Percentiles rank a stretch among this genome's conserved stretches.
Evolutionary conservation across 2,329 filamentous ascomycete species (phyloP).

Genomic region (Cercospora zeae-maydis): DNA sequence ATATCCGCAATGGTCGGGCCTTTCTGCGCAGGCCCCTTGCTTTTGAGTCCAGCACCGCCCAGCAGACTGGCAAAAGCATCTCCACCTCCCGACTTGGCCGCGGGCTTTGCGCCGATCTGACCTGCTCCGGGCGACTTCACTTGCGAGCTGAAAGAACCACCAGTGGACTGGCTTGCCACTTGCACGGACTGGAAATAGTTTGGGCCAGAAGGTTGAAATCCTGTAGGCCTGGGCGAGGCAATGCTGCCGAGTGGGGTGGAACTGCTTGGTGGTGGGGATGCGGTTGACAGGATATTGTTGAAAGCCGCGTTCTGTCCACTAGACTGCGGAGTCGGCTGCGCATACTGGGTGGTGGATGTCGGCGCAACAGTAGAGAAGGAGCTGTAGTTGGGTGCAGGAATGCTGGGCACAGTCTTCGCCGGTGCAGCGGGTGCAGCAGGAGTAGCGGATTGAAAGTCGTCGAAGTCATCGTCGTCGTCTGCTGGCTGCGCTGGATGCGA

Average conservation of each 20-base stretch:
- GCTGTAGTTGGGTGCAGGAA: constrained; percentile 38
- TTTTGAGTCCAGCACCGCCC: constrained; percentile 55
- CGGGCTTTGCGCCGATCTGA: constrained; percentile 39
- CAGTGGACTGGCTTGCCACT: constrained; percentile 36
- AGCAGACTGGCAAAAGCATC: constrained; percentile 91
- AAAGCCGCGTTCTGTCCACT: constrained; percentile 76
- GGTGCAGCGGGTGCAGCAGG: constrained; percentile 51
- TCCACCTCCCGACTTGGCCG: constrained; percentile 52
- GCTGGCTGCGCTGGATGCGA: constrained; percentile 41
- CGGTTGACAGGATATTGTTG: constrained; percentile 76
- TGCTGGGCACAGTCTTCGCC: constrained; percentile 36
- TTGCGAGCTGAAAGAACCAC: constrained; percentile 42
- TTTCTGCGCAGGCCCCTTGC: constrained; percentile 54
- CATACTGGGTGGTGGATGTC: constrained; percentile 64
- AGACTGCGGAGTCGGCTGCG: constrained; percentile 80
- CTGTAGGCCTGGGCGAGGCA: constrained; percentile 53
- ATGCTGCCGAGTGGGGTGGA: constrained; percentile 38
- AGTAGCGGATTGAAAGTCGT: constrained; percentile 91
- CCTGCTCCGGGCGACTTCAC: constrained; percentile 37
- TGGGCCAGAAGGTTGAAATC: constrained; percentile 73
- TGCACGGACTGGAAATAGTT: constrained; percentile 92
- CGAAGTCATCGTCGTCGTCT: constrained; percentile 82
- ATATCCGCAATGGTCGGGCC: constrained; percentile 85
- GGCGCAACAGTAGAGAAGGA: constrained; percentile 45
- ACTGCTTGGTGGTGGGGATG: constrained; percentile 66